A percentile compares a stretch with the other conserved stretches of the same genome.
Conservation (phyloP, 352 stramenopile species). For the Aphanomyces cochlioides region DNA sequence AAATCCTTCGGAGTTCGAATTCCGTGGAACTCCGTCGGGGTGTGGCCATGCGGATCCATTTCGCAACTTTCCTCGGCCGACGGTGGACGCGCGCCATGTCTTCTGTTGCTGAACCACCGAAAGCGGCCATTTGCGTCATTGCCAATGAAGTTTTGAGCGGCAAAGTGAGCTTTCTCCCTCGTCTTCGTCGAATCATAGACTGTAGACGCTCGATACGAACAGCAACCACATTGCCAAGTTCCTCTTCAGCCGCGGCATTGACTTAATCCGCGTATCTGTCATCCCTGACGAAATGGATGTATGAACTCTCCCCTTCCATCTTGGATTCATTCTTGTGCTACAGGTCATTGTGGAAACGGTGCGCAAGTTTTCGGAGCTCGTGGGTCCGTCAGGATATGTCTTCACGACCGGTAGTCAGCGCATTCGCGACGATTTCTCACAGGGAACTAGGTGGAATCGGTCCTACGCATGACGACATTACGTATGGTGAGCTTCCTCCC, state of each 20-base stretch:
- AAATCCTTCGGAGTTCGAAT: no score
- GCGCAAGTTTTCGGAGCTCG: conserved; percentile 64
- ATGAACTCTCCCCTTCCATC: conserved; percentile 6
- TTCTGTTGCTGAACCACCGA: conserved; percentile 35
- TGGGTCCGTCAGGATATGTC: conserved; percentile 73
- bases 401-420: conserved; percentile 53
- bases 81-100: background rate
- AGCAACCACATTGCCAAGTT: conserved; percentile 77
- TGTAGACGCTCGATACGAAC: conserved; percentile 81
- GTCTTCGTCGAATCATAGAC: background rate
- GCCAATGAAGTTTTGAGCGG: conserved; percentile 81
- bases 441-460: conserved; percentile 52
- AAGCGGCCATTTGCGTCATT: conserved; percentile 74
- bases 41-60: no score
- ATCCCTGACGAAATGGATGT: conserved; percentile 78
- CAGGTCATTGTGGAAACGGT: conserved; percentile 66
- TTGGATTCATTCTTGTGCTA: conserved; percentile 26
- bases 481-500: conserved; percentile 40
- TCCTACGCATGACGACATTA: conserved; percentile 85
- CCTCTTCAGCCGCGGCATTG: conserved; percentile 73
- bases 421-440: background rate
- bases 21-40: background rate
- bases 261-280: conserved; percentile 70
- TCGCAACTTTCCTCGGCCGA: background rate
- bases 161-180: conserved; percentile 45